Evolutionary conservation across 805 yeast species (phyloP).

Genomic region (Teunomyces pallodes): DNA sequence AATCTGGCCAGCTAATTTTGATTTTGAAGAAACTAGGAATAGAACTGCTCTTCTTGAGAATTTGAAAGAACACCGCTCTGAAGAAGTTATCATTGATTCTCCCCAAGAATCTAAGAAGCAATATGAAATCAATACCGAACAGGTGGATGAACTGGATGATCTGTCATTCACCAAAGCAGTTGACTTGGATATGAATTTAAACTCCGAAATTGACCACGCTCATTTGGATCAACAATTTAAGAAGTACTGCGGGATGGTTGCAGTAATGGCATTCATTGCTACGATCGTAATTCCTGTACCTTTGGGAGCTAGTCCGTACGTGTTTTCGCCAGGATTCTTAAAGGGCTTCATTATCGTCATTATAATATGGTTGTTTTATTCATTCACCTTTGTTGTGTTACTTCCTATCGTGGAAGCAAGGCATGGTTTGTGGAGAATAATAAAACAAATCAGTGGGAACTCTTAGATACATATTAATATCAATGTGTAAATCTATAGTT

Average conservation of each 20-base stretch:
- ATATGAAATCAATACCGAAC: not conserved
- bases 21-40: conserved; percentile 31
- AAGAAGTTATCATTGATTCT: not conserved
- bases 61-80: conserved; percentile 2
- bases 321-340: conserved; percentile 29
- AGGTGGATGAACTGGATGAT: not conserved
- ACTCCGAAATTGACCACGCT: conserved; percentile 20
- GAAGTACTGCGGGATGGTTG: conserved; percentile 22
- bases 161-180: not conserved
- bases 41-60: conserved; percentile 22
- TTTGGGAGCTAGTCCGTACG: conserved; percentile 31
- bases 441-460: not conserved
- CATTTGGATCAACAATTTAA: conserved; percentile 28
- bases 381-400: conserved; percentile 28
- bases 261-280: conserved; percentile 19
- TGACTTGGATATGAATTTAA: conserved; percentile 19
- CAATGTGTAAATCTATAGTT: not conserved
- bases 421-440: conserved; percentile 7
- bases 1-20: conserved; percentile 41
- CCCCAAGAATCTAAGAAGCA: not conserved
- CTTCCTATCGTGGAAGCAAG: conserved; percentile 29
- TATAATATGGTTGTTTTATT: conserved; percentile 33
- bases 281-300: conserved; percentile 34
- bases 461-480: not conserved
- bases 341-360: conserved; percentile 28